Evolutionary conservation across 1,284 basidiomycete genomes (phyloP), one percentile per base, ranked within the genome.

Genomic region (Ustilago sp.): DNA sequence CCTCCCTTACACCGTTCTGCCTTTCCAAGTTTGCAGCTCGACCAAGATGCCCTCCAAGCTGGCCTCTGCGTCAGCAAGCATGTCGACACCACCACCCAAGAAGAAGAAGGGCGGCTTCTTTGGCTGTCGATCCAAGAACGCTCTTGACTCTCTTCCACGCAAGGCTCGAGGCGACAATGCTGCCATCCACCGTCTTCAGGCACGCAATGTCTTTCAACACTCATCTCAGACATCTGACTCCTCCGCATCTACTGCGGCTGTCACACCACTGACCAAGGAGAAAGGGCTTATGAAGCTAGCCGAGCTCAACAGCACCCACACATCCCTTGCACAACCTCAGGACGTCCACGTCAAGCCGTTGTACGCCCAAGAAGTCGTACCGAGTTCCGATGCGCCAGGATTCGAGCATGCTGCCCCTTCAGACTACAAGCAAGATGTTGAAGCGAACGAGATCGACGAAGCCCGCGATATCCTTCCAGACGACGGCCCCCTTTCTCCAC

Each of bases 101-200:
- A 68, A 71, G 60, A 75, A 61, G 43, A 67, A 61, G 41, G 63
- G 63, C 19, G 68, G 74, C 48, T 68, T 76, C 65, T 76, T 76
- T 50, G 74, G 77, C 31, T 79, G 77, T 47, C 61, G 70, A 11
- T 79, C 77, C 31, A 69, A 76, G 34, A 53, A 61, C 23, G 77
- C 77, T 6, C 74, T 79, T 52, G 77, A 79, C 41, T 79, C 77
- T 3, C 58, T 79, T 1, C 77, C 77, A 0, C 60, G 77, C 15
- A 66, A 73, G 23, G 70, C 74, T 9, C 58, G 77, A 35, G 77
- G 77, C 15, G 53, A 61, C 39, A 63, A 64, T 5, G 77, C 77
- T 0, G 77, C 77, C 15, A 70, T 79, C 34, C 47, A 77, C 34
- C 68, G 70, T 11, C 64, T 79, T 15, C 66, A 79, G 34, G 73